Evolutionary conservation across 176 grass and related monocot species (phyloP).

Genomic region (Triticum dicoccoides): DNA sequence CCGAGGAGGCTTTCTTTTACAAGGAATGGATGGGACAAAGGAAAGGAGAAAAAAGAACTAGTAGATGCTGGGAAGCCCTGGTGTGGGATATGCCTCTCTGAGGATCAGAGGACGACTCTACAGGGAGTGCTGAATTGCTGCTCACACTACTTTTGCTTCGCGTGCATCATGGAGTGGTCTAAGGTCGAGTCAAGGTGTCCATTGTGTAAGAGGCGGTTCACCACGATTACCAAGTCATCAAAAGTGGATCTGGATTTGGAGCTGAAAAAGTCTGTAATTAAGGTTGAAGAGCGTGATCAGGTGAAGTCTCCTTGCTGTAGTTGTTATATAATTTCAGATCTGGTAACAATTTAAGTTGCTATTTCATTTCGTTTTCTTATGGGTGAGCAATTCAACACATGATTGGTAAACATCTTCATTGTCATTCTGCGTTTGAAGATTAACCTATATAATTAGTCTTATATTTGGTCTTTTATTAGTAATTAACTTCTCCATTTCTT

Average conservation of each 20-base stretch:
- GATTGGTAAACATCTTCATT: constrained; percentile 11
- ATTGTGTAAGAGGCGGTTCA: constrained; percentile 82
- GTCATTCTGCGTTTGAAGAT: not conserved
- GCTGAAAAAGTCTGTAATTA: constrained; percentile 58
- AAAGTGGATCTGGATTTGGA: constrained; percentile 54
- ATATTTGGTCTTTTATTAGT: not conserved
- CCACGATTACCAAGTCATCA: constrained; percentile 79
- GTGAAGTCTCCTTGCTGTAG: constrained; percentile 38
- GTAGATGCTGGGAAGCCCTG: constrained; percentile 50
- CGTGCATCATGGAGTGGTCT: constrained; percentile 90
- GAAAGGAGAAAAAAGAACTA: constrained; percentile 51
- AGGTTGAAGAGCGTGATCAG: constrained; percentile 81
- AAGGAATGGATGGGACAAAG: constrained; percentile 57
- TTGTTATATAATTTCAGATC: constrained; percentile 22
- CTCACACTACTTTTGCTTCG: constrained; percentile 90
- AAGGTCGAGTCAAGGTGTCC: constrained; percentile 93
- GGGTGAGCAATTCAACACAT: not conserved
- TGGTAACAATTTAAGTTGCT: constrained; percentile 10
- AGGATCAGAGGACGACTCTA: constrained; percentile 64
- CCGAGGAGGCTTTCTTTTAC: constrained; percentile 35
- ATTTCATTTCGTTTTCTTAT: not conserved
- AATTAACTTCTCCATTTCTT: constrained; percentile 7
- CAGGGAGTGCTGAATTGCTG: constrained; percentile 83
- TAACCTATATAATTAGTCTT: constrained; percentile 1
- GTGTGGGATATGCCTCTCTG: constrained; percentile 87